A percentile compares a stretch with the other conserved stretches of the same genome.
These are phyloP conservation scores for Stylosanthes scabra DNA, from an alignment of 331 rosid genomes.

Conservation along the genomic window DNA sequence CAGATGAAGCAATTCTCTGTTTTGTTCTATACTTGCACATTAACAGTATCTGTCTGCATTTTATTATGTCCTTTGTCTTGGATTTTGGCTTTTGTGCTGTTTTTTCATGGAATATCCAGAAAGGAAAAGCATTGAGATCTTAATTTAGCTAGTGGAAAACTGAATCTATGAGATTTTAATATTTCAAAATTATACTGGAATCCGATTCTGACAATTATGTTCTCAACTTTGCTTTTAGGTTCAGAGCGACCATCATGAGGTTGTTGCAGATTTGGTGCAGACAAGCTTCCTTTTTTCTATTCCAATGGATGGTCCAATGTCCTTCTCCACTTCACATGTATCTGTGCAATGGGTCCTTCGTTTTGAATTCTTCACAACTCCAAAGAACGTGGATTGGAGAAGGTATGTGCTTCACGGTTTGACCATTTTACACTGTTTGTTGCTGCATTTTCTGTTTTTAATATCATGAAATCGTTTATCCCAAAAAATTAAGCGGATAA, in stretches of 20 bases:
- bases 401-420: conserved; percentile 54
- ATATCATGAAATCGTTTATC: too few relatives aligned
- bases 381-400: conserved; percentile 83
- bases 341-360: conserved; percentile 97
- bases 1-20: conserved; percentile 22
- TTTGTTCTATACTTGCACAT: background rate
- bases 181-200: conserved; percentile 28
- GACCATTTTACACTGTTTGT: background rate
- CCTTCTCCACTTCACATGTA: conserved; percentile 92
- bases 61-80: background rate
- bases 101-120: conserved; percentile 12
- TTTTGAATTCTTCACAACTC: conserved; percentile 92
- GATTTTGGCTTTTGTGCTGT: background rate
- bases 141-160: conserved; percentile 10
- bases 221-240: conserved; percentile 61
- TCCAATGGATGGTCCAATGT: conserved; percentile 99
- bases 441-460: conserved; percentile 9
- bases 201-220: conserved; percentile 36
- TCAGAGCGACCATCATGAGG: conserved; percentile 96
- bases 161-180: conserved; percentile 24
- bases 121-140: conserved; percentile 1
- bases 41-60: background rate
- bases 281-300: conserved; percentile 95
- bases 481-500: too few relatives aligned
- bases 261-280: conserved; percentile 92